Percentiles rank a stretch among this genome's conserved stretches.
phyloP scores from a whole-genome alignment of 129 eudicot genomes.

The Arctium minus region DNA sequence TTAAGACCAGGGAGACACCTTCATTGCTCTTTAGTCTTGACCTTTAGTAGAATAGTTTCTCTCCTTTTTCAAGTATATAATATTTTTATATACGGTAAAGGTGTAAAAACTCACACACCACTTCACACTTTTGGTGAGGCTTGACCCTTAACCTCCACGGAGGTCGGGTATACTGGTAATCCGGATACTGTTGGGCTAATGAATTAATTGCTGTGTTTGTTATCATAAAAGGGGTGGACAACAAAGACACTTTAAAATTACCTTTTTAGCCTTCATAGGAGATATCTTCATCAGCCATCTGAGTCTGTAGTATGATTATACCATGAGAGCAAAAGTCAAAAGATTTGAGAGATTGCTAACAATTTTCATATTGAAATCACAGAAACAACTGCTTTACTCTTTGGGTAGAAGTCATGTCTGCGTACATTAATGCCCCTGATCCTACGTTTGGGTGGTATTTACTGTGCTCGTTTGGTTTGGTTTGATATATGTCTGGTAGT shows the following conservation, averaged over 20 bases:
- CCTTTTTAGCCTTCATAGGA: neutral
- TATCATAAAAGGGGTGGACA: neutral
- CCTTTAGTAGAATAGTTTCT: constrained; percentile 1
- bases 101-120: neutral
- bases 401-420: neutral
- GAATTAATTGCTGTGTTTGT: neutral
- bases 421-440: neutral
- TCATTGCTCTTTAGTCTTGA: constrained; percentile 2
- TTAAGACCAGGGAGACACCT: neutral
- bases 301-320: no score
- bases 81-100: neutral
- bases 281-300: neutral
- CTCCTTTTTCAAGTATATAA: neutral
- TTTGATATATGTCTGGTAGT: neutral
- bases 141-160: neutral
- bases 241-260: neutral
- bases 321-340: neutral
- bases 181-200: neutral
- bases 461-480: neutral
- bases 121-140: neutral
- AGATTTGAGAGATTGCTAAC: neutral
- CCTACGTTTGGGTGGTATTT: neutral
- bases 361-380: neutral
- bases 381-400: neutral
- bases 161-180: neutral